Percentiles rank a stretch among this genome's conserved stretches.
Evolutionary conservation across 192 early-diverging fungal genomes (phyloP).

Genomic region (Backusella tarrabulga): DNA sequence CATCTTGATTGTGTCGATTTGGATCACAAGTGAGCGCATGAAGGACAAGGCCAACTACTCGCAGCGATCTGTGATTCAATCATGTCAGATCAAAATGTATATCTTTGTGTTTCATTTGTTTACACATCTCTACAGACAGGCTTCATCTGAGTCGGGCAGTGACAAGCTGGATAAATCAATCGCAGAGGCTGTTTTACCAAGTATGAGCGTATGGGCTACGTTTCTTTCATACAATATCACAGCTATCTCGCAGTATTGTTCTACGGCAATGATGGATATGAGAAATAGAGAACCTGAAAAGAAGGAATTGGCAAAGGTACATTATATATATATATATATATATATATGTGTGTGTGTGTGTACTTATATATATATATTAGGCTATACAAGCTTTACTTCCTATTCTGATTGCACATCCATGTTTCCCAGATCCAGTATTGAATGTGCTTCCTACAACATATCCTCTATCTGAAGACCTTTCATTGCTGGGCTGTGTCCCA

Average conservation of each 20-base stretch:
- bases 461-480: conserved; percentile 36
- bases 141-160: background rate
- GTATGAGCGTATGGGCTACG: conserved; percentile 22
- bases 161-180: background rate
- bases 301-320: conserved; percentile 13
- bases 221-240: conserved; percentile 15
- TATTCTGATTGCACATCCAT: conserved; percentile 15
- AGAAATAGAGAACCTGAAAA: conserved; percentile 15
- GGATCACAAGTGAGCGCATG: conserved; percentile 39
- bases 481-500: conserved; percentile 37
- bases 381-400: conserved; percentile 20
- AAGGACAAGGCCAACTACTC: conserved; percentile 12
- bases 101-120: conserved; percentile 9
- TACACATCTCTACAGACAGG: background rate
- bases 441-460: conserved; percentile 20
- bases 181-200: background rate
- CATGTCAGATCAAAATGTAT: conserved; percentile 11
- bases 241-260: conserved; percentile 24
- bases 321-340: background rate
- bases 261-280: background rate
- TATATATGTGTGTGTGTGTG: background rate
- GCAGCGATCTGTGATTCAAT: background rate
- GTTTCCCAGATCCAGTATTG: conserved; percentile 23
- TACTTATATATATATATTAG: background rate
- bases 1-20: conserved; percentile 42